These are phyloP conservation scores for Crithidia sp. DNA, from an alignment of 208 protist genomes.

Conservation along the genomic window DNA sequence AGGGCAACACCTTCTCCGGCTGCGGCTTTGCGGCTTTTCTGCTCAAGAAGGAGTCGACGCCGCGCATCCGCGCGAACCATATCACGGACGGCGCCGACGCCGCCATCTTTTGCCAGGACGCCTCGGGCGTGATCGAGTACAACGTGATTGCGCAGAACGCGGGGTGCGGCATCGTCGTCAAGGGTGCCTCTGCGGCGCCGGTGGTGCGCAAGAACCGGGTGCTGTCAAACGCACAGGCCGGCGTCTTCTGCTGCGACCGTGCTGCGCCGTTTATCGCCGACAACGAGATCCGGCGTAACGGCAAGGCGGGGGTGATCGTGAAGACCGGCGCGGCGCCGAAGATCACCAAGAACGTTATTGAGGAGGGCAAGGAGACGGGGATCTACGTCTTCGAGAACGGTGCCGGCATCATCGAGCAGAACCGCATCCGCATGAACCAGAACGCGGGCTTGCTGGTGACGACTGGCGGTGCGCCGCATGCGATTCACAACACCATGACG, in stretches of 20 bases:
- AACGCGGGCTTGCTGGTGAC: constrained; percentile 91
- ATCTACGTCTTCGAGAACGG: constrained; percentile 89
- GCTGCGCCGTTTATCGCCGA: constrained; percentile 67
- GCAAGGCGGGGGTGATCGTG: constrained; percentile 84
- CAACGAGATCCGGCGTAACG: constrained; percentile 78
- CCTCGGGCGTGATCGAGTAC: constrained; percentile 68
- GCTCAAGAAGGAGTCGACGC: constrained; percentile 61
- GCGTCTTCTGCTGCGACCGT: constrained; percentile 83
- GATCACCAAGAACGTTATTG: constrained; percentile 75
- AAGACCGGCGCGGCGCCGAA: constrained; percentile 74
- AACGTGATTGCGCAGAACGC: constrained; percentile 83
- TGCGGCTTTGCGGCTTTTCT: constrained; percentile 87
- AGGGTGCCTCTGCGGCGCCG: constrained; percentile 51
- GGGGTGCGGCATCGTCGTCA: constrained; percentile 84
- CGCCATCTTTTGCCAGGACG: constrained; percentile 89
- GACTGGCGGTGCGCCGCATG: constrained; percentile 62
- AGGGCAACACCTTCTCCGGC: constrained; percentile 74
- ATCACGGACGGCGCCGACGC: constrained; percentile 76
- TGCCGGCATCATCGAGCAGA: constrained; percentile 77
- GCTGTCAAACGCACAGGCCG: constrained; percentile 72
- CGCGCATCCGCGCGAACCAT: constrained; percentile 64
- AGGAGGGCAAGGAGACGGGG: constrained; percentile 82
- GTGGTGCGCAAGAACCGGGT: constrained; percentile 77
- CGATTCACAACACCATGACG: constrained; percentile 73
- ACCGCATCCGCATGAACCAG: constrained; percentile 67